phyloP scores from a whole-genome alignment of 192 early-diverging fungal genomes.

The Paraglomus occultum region DNA sequence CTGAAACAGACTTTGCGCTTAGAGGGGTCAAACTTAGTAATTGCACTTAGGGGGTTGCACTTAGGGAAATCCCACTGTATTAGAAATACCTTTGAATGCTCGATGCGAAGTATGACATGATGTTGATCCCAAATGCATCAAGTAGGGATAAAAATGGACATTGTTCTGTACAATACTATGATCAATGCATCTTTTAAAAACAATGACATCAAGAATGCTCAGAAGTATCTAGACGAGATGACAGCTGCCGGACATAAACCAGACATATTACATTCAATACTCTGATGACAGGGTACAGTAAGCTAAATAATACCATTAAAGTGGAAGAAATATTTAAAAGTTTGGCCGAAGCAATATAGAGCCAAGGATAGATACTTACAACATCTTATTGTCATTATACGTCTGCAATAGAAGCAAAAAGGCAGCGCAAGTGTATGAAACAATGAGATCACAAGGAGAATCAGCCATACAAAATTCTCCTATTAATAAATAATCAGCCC shows the following conservation, averaged over 20 bases:
- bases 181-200: background rate
- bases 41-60: no score
- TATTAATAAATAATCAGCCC: no score
- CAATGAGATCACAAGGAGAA: background rate
- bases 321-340: conserved; percentile 12
- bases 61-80: no score
- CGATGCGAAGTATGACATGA: no score
- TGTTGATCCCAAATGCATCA: background rate
- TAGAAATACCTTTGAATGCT: no score
- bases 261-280: conserved; percentile 9
- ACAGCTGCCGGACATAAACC: background rate
- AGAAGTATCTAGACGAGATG: conserved; percentile 23
- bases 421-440: background rate
- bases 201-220: conserved; percentile 9
- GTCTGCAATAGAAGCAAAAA: background rate
- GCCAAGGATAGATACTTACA: conserved; percentile 17
- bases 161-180: background rate
- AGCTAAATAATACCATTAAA: background rate
- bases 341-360: conserved; percentile 10
- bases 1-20: no score
- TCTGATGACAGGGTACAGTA: conserved; percentile 17
- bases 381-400: conserved; percentile 14
- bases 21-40: no score
- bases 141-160: background rate
- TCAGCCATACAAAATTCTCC: no score